Evolutionary conservation across 1,284 basidiomycete species (phyloP), one percentile per base, ranked within the genome.

Genomic region (Puccinia sorghi): DNA sequence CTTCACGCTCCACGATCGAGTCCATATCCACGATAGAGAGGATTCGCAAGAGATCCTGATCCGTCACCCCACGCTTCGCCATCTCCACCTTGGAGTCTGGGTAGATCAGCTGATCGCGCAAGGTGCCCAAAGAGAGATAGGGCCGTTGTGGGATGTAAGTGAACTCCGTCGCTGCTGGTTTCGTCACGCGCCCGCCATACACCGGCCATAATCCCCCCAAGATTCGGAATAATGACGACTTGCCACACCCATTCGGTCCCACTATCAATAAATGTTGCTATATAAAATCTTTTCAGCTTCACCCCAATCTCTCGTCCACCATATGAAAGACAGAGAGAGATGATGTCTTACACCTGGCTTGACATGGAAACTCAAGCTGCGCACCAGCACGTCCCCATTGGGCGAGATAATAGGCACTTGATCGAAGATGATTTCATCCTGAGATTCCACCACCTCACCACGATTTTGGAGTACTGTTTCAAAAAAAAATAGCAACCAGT

Each of bases 201-300:
- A 97, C 92, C 0, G 96, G 95, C 95, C 96, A 99, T 8, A 99
- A 88, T 22, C 95, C 96, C 56, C 95, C 96, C 2, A 99, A 87
- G 80, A 98, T 97, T 37, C 96, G 90, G 88, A 97, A 97, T 70
- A 98, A 86, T 7, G 91, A 93, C 0, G 91, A 92, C 84, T 96
- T 96, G 32, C 94, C 94, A 82, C 92, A 92, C 87, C 93, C 95
- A 83, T 97, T 97, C 0, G 94, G 93, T 1, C 94, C 94, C 66
- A 96, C 91, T 66, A 96, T 93, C 17, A 96, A 89, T 3, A 96
- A 86, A 83, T 95, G 92, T 89, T 93, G 90, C 91, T 93, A 81
- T 0, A 15, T 37, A 79, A 32, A 32, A 32, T 32, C 32, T 2
- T 32, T 4, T 32, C 32, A 32, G 32, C 32, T 32, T 32, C 32